Base-by-base conservation (phyloP, 2,329 filamentous ascomycete species). In the Ceratocystis cacaofunesta region DNA sequence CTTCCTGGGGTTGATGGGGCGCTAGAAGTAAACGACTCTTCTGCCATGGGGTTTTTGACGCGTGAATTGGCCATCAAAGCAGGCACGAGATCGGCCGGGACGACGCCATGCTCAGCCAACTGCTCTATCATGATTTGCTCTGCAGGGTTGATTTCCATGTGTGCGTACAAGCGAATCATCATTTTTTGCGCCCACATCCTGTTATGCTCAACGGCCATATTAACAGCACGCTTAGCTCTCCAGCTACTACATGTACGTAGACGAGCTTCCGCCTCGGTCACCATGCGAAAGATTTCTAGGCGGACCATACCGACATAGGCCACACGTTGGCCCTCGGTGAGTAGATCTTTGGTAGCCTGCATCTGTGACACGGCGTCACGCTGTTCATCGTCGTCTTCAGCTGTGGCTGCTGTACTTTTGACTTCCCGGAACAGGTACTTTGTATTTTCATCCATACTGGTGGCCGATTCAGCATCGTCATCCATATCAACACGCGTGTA, bases 111-210 rank as follows among this genome's bases (percentile, higher is more conserved):
- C 66, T 94, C 89, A 12, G 89, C 87, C 67, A 99, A 80, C 75
- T 99, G 94, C 76, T 99, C 94, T 70, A 99, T 96, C 94, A 99
- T 99, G 74, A 99, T 80, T 78, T 99, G 94, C 75, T 99, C 94
- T 15, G 84, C 86, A 25, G 87, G 79, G 72, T 86, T 91, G 71
- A 99, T 95, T 68, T 99, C 94, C 94, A 99, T 99, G 75, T 99
- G 94, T 12, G 85, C 79, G 74, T 97, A 99, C 12, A 99, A 75
- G 28, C 92, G 85, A 68, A 96, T 85, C 92, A 99, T 99, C 82
- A 96, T 95, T 77, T 95, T 95, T 74, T 99, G 94, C 66, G 89
- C 86, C 92, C 92, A 99, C 88, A 96, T 96, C 75, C 88, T 88
- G 77, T 89, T 87, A 44, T 86, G 83, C 74, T 96, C 94, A 10